Evolutionary conservation across 2,329 filamentous ascomycete genomes (phyloP), one percentile per base, ranked within the genome.

Genomic region (Hymenoscyphus fructigenus): DNA sequence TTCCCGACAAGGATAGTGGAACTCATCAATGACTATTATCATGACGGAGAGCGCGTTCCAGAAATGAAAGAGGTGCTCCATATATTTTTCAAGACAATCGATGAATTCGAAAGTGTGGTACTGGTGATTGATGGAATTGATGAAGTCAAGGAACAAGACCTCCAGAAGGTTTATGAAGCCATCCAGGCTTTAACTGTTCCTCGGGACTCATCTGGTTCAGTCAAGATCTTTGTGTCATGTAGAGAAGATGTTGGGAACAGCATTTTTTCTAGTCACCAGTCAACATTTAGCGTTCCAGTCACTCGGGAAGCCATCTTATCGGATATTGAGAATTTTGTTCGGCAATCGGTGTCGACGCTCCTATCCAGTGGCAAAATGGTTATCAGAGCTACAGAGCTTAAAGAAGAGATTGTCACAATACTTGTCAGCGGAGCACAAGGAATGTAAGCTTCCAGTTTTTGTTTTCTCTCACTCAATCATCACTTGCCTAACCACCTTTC

Each of bases 371-470:
- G 62, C 5, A 41, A 23, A 5, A 23, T 69, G 12, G 67, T 62
- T 4, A 59, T 66, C 17, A 26, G 38, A 14, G 61, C 67, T 55
- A 38, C 59, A 26, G 32, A 17, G 1, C 57, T 69, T 2, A 63
- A 61, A 5, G 17, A 63, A 15, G 34, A 38, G 4, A 61, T 69
- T 14, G 41, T 67, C 14, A 7, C 41, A n/a, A 55, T 57, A 32
- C 63, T 69, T 17, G 55, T 65, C 10, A 59, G 59, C 2, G 64
- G 68, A 5, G 65, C 68, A 2, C 47, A 66, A 38, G 68, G 68
- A 61, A 69, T 69, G 68, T 67, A n/a, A n/a, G n/a, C n/a, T n/a
- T n/a, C n/a, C n/a, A n/a, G n/a, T n/a, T n/a, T n/a, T n/a, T n/a
- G n/a, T n/a, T n/a, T n/a, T n/a, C n/a, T n/a, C n/a, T n/a, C n/a